phyloP scores from a whole-genome alignment of 768 basidiomycete species.

The Boletus edulis region DNA sequence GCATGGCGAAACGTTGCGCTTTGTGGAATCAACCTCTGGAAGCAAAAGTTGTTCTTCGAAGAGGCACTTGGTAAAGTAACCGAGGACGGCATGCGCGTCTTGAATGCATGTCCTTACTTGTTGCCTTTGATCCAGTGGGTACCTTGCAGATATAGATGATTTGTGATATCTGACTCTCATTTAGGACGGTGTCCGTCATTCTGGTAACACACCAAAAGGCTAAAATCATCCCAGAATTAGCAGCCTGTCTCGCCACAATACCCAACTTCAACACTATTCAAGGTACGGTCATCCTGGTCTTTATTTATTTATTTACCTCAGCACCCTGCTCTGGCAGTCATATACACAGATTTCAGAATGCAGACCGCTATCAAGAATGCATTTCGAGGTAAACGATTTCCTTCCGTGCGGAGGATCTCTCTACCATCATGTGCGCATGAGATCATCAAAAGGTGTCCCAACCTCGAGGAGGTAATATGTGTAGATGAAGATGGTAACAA shows the following conservation, averaged over 20 bases:
- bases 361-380: slow-evolving; percentile 1
- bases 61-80: neutral
- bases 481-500: slow-evolving; percentile 4
- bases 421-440: slow-evolving; percentile 1
- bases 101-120: slow-evolving; percentile 5
- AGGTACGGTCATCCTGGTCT: neutral
- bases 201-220: neutral
- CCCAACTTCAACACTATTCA: slow-evolving; percentile 13
- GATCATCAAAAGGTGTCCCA: slow-evolving; percentile 10
- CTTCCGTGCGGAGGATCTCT: slow-evolving; percentile 3
- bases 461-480: slow-evolving; percentile 9
- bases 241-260: neutral
- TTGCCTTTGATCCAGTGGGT: slow-evolving; percentile 4
- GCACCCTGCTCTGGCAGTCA: neutral
- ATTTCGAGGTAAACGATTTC: slow-evolving; percentile 8
- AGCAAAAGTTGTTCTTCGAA: neutral
- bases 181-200: slow-evolving; percentile 1
- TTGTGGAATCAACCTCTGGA: neutral
- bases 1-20: slow-evolving; percentile 11
- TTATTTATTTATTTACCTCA: neutral
- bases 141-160: neutral
- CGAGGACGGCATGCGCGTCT: neutral
- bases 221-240: slow-evolving; percentile 9
- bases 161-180: neutral
- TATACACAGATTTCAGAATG: neutral